Conservation (phyloP, 257 asterid species). For the Solanum piurae region DNA sequence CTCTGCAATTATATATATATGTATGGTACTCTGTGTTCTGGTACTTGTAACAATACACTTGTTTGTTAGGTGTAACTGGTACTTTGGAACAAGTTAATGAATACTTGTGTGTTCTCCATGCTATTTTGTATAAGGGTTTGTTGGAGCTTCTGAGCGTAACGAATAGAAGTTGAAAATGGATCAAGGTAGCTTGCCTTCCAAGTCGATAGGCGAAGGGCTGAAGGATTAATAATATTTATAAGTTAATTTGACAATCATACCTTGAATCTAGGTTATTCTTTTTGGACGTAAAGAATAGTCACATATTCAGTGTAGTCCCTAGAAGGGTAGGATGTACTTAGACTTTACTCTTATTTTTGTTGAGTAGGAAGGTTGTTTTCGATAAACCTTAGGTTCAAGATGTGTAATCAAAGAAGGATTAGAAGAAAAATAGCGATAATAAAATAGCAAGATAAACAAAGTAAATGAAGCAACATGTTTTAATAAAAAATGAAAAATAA, state of each 20-base stretch:
- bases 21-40: not conserved
- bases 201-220: not conserved
- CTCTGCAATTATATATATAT: not conserved
- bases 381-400: not conserved
- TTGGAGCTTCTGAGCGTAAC: not conserved
- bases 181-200: not conserved
- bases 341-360: not conserved
- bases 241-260: too few relatives aligned
- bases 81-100: not conserved
- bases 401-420: not conserved
- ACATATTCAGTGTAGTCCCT: too few relatives aligned
- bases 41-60: not conserved
- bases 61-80: not conserved
- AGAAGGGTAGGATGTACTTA: too few relatives aligned
- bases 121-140: not conserved
- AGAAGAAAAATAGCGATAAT: not conserved
- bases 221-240: too few relatives aligned
- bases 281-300: too few relatives aligned
- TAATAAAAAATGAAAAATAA: not conserved
- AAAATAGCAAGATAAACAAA: not conserved
- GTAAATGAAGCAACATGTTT: not conserved
- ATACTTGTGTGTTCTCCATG: not conserved
- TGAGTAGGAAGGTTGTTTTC: not conserved
- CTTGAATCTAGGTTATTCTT: too few relatives aligned
- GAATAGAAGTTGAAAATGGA: too few relatives aligned